phyloP scores from a whole-genome alignment of 2,329 filamentous ascomycete species.

The Hymenoscyphus albidus region DNA sequence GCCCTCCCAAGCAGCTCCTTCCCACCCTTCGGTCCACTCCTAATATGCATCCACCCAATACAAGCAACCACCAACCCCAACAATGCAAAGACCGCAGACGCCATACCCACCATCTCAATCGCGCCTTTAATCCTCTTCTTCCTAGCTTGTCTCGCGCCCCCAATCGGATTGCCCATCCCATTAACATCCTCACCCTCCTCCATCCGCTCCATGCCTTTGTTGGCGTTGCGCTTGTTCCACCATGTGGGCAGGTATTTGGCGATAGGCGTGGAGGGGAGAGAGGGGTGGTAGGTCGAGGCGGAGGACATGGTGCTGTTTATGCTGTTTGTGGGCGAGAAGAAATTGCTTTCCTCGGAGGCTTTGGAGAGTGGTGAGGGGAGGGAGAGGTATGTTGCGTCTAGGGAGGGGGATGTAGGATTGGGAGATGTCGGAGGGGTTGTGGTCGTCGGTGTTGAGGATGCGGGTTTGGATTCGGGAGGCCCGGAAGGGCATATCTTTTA shows the following conservation, averaged over 20 bases:
- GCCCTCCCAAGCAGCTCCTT: constrained; percentile 3
- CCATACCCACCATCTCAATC: constrained; percentile 12
- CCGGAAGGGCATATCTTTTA: constrained; percentile 22
- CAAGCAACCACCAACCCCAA: constrained; percentile 20
- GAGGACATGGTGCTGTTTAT: constrained; percentile 1
- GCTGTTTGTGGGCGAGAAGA: neutral
- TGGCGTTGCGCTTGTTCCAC: neutral
- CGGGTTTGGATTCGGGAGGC: constrained; percentile 21
- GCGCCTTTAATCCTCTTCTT: constrained; percentile 1
- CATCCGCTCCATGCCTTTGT: neutral
- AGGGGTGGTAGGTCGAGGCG: constrained; percentile 8
- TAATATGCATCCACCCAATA: no score
- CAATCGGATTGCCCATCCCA: neutral
- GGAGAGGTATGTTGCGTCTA: constrained; percentile 3
- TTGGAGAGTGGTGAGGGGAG: constrained; percentile 6
- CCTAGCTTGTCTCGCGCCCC: neutral
- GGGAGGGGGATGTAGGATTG: neutral
- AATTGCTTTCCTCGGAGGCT: neutral
- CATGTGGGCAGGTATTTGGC: neutral
- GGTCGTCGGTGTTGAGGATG: constrained; percentile 12
- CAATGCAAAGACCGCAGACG: constrained; percentile 5
- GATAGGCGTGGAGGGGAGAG: neutral
- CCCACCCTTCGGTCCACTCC: no score
- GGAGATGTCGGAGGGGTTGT: neutral
- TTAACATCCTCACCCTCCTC: neutral